Base-by-base conservation (phyloP, 108 stramenopile species). In the Mayamaea pseudoterrestris region DNA sequence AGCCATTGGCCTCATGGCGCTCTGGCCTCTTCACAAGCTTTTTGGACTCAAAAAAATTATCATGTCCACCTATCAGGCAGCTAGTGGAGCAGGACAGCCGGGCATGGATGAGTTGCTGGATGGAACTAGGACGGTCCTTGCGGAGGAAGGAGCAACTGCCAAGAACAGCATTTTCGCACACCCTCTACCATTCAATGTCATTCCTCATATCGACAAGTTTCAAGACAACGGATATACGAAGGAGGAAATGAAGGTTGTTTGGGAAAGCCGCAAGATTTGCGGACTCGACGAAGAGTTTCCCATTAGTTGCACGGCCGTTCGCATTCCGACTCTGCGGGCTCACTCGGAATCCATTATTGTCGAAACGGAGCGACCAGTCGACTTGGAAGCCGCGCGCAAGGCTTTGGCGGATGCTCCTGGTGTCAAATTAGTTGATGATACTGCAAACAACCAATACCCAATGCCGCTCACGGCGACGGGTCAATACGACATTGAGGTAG, bases 191-290 rank as follows among this genome's bases (percentile, higher is more conserved):
- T 96, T 96, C 65, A 98, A 98, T 68, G 93, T 98, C 23, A 98
- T 98, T 60, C 97, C 97, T 27, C 97, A 98, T 70, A 96, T 98
- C 65, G 97, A 98, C 60, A 89, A 87, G 53, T 98, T 98, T 69
- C 93, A 94, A 64, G 90, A 89, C 0, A 98, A 98, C 65, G 80
- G 88, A 45, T 98, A 98, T 61, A 98, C 97, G 55, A 96, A 96
- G 83, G 97, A 98, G 68, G 97, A 98, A 78, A 98, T 98, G 94
- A 98, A 98, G 68, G 97, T 97, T 9, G 86, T 93, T 9, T 98
- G 97, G 97, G 97, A 98, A 65, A 74, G 86, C 16, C 78, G 93
- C 42, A 98, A 98, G 72, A 98, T 98, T 59, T 86, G 83, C 48
- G 71, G 64, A 18, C 47, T 86, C 5, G 37, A 65, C 18, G 84